Evolutionary conservation across 352 stramenopile genomes (phyloP), one percentile per base, ranked within the genome.

Genomic region (Pythium oligandrum): DNA sequence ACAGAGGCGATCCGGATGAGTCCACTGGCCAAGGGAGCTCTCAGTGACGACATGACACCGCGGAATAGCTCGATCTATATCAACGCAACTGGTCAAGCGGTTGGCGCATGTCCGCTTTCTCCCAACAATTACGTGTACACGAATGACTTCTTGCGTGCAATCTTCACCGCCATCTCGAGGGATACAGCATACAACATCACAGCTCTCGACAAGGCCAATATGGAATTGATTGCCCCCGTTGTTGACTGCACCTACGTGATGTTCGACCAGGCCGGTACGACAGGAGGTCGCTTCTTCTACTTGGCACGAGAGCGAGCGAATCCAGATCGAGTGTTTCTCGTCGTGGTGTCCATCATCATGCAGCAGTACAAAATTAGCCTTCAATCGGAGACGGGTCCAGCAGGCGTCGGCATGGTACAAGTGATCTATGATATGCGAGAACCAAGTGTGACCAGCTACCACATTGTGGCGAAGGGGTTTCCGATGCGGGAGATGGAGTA

Each of bases 381-480:
- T 6, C 8, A 48, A 30, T 6, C 8, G 7, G 43, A 31, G 43
- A 9, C 8, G 6, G 43, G 43, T 6, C 43, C 43, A 9, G 43
- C 43, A 31, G 43, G 7, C 7, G 43, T 48, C 6, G 43, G 8
- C 17, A 48, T 30, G 43, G 17, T 48, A 9, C 43, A 48, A 30
- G 8, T 31, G 43, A 30, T 48, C 17, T 30, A 30, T 8, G 8
- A 48, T n/a, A 48, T 48, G 43, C 43, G 17, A 6, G 43, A 9
- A 6, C 8, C 43, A 9, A 48, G 17, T 30, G 43, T 48, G 43
- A 48, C 8, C 43, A 48, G 17, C 17, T 6, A 67, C 34, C 63
- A 46, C 26, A 17, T 57, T 10, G 30, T 63, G 17, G 46, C 54
- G 3, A 11, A 47, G 2, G 60, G 60, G 2, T 67, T 59, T 45